phyloP scores from a whole-genome alignment of 345 rosid genomes.

The Eucalyptus shirleyi region DNA sequence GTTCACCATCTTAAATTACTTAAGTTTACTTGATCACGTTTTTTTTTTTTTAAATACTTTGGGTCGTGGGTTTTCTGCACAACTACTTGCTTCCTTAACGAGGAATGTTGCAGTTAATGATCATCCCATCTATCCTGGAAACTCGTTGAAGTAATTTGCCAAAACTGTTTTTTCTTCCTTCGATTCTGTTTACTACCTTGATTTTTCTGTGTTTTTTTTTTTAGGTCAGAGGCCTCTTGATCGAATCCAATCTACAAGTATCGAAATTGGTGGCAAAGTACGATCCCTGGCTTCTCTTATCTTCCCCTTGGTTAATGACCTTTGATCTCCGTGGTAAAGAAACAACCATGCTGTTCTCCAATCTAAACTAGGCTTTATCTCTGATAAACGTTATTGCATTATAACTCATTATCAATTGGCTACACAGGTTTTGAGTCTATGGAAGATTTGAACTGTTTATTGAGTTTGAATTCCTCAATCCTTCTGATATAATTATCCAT shows the following conservation, averaged over 20 bases:
- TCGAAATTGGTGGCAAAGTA: neutral
- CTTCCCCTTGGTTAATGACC: neutral
- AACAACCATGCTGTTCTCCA: neutral
- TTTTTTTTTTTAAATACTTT: too few species aligned
- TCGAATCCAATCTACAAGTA: neutral
- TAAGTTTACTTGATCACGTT: too few species aligned
- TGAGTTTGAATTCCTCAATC: neutral
- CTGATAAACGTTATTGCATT: too few species aligned
- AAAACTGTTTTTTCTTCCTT: neutral
- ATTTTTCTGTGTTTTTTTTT: neutral
- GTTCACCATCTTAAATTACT: too few species aligned
- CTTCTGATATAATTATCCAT: accelerated
- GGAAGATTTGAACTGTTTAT: neutral
- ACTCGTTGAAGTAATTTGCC: neutral
- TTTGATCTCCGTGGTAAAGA: too few species aligned
- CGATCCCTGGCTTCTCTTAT: neutral
- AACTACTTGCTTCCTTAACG: neutral
- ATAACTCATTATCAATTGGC: too few species aligned
- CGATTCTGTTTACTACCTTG: neutral
- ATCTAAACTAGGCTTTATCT: neutral
- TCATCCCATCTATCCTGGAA: neutral
- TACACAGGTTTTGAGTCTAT: too few species aligned
- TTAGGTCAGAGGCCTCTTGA: accelerated
- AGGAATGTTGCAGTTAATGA: neutral
- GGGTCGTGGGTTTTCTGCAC: too few species aligned